phyloP scores from a whole-genome alignment of 306 rosid species.

The Citrullus colocynthis region DNA sequence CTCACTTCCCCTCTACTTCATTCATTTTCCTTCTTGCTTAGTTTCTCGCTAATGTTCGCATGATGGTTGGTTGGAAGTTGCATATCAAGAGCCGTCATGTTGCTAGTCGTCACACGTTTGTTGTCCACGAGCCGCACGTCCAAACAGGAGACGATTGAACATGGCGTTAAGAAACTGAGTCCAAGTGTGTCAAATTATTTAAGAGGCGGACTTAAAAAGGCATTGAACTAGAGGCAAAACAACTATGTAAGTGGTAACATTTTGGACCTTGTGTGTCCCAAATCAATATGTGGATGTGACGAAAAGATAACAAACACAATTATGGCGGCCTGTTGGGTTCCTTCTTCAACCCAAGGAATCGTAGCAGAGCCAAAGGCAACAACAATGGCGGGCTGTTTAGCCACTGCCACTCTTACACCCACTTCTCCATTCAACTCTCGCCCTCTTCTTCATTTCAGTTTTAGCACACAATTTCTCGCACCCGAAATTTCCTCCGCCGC shows the following conservation, averaged over 20 bases:
- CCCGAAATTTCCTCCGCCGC: not conserved
- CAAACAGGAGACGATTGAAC: too few relatives aligned
- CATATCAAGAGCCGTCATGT: too few relatives aligned
- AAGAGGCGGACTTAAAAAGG: too few relatives aligned
- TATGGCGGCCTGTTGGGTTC: not conserved
- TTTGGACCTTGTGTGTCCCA: not conserved
- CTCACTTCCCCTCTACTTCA: too few relatives aligned
- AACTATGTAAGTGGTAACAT: not conserved
- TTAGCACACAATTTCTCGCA: not conserved
- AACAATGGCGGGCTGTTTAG: slow-evolving; percentile 5
- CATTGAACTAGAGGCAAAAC: too few relatives aligned
- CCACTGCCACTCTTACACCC: not conserved
- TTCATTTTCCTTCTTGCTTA: too few relatives aligned
- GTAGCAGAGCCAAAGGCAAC: not conserved
- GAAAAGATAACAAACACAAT: not conserved
- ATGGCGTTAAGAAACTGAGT: too few relatives aligned
- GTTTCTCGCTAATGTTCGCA: too few relatives aligned
- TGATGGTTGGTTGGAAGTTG: too few relatives aligned
- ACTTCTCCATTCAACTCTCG: not conserved
- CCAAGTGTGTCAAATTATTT: too few relatives aligned
- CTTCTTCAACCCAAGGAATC: not conserved
- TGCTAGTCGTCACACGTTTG: too few relatives aligned
- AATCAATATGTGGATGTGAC: not conserved
- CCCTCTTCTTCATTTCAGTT: not conserved
- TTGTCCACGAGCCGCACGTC: too few relatives aligned